A percentile compares a stretch with the other conserved stretches of the same genome.
Conservation (phyloP, 1,284 basidiomycete species). For the Heterobasidion parviporum region DNA sequence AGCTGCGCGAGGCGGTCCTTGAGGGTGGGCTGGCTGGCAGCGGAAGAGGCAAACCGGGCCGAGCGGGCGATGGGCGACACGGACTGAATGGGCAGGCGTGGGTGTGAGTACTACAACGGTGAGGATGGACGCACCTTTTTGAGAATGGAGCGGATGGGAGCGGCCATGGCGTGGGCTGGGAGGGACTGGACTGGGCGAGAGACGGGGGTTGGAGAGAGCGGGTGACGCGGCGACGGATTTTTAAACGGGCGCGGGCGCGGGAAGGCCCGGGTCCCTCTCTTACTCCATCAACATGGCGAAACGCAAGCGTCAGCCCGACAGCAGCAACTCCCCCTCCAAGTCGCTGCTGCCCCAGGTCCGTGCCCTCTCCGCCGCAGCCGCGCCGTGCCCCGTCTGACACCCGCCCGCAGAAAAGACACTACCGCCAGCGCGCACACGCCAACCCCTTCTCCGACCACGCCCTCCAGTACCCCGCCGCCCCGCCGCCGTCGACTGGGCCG, state of each 20-base stretch:
- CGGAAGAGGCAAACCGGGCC: conserved; percentile 56
- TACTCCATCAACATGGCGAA: conserved; percentile 30
- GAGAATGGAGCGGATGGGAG: background rate
- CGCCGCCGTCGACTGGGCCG: conserved; percentile 73
- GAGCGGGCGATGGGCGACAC: conserved; percentile 29
- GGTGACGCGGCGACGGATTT: background rate
- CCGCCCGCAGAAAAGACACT: conserved; percentile 78
- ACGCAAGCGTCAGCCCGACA: conserved; percentile 29
- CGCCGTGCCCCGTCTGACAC: background rate
- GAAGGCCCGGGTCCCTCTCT: background rate
- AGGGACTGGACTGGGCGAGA: background rate
- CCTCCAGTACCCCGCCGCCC: conserved; percentile 84
- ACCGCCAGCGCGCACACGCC: conserved; percentile 94
- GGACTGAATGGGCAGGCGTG: conserved; percentile 13
- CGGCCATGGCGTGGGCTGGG: background rate
- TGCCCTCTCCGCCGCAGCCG: background rate
- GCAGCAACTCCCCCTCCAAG: conserved; percentile 11
- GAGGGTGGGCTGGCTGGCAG: conserved; percentile 66
- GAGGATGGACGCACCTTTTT: conserved; percentile 1
- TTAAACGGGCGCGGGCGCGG: background rate
- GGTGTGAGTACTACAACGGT: background rate
- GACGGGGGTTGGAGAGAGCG: background rate
- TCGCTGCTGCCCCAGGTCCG: conserved; percentile 28
- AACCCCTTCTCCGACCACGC: conserved; percentile 98
- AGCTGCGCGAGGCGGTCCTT: conserved; percentile 89